Evolutionary conservation across 2,329 filamentous ascomycete genomes (phyloP).

Genomic region (Colletotrichum spinosum): DNA sequence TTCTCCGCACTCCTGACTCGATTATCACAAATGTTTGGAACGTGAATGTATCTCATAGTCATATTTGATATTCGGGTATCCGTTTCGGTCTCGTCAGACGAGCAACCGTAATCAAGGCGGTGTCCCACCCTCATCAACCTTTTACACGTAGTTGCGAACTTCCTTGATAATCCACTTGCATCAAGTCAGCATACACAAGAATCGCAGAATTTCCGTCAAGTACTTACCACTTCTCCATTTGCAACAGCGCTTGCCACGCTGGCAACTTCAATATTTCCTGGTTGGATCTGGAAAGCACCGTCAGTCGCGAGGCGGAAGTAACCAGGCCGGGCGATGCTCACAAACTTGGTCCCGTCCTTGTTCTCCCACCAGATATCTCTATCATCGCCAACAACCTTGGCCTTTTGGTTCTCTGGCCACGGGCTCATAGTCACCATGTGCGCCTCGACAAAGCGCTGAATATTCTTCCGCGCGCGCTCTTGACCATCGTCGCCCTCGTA

Average conservation of each 20-base stretch:
- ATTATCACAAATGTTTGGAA: background rate
- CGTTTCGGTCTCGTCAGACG: slow-evolving; percentile 5
- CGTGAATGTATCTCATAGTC: slow-evolving; percentile 2
- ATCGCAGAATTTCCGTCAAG: background rate
- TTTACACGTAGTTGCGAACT: slow-evolving; percentile 58
- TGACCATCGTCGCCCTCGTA: slow-evolving; percentile 82
- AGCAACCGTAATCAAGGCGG: background rate
- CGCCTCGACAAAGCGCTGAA: slow-evolving; percentile 84
- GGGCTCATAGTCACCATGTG: slow-evolving; percentile 83
- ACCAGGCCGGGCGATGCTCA: slow-evolving; percentile 52
- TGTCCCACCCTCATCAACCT: background rate
- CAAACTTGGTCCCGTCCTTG: slow-evolving; percentile 73
- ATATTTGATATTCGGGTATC: slow-evolving; percentile 9
- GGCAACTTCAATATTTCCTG: slow-evolving; percentile 81
- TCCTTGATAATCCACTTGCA: slow-evolving; percentile 73
- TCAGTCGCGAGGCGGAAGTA: slow-evolving; percentile 8
- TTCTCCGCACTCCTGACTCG: no score
- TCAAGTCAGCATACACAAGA: slow-evolving; percentile 32
- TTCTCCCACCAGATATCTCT: slow-evolving; percentile 86
- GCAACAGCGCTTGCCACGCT: slow-evolving; percentile 79
- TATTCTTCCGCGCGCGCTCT: slow-evolving; percentile 80
- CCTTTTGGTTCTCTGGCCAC: slow-evolving; percentile 77
- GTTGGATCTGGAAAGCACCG: slow-evolving; percentile 71
- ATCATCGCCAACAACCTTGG: slow-evolving; percentile 72
- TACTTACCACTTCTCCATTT: slow-evolving; percentile 83